Evolutionary conservation across 768 basidiomycete species (phyloP), one percentile per base, ranked within the genome.

Genomic region (Ramaria sp.): DNA sequence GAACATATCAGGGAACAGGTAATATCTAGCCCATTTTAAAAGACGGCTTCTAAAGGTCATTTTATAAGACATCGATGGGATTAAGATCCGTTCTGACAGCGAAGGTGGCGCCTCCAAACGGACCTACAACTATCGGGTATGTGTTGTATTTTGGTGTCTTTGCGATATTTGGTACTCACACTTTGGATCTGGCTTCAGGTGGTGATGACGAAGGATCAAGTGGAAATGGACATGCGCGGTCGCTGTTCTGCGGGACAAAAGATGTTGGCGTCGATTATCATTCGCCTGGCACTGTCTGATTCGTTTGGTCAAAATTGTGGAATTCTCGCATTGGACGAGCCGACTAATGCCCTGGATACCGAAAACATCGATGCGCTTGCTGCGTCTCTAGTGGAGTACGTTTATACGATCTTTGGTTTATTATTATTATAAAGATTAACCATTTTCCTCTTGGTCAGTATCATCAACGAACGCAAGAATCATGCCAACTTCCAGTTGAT

Each of bases 181-280:
- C 22, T 20, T 34, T 59, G 38, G n/a, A 59, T 15, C 60, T 50
- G 25, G 36, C 28, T 54, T 52, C 43, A 95, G 92, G 92, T 97
- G 56, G 95, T 98, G 60, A 98, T 99, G 95, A 90, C 87, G 50
- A 99, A 99, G 71, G 94, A 97, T 66, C 88, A 93, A 63, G 94
- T 97, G 6, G 95, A 98, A 69, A 93, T 99, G 88, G 96, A 98
- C 69, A 99, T 99, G 96, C 83, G 96, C 55, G 96, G 96, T 24
- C 82, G 96, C 59, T 99, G 96, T 70, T 93, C 89, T 15, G 96
- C 96, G 1, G 96, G 96, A 0, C 96, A 99, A 70, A 99, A 99
- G 71, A 97, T 98, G 78, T 72, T 99, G 56, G 96, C 95, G 9
- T 94, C 90, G 20, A 97, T 98, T 68, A 91, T 98, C 69, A 98